phyloP scores from a whole-genome alignment of 768 basidiomycete genomes.

The Suillus bovinus region DNA sequence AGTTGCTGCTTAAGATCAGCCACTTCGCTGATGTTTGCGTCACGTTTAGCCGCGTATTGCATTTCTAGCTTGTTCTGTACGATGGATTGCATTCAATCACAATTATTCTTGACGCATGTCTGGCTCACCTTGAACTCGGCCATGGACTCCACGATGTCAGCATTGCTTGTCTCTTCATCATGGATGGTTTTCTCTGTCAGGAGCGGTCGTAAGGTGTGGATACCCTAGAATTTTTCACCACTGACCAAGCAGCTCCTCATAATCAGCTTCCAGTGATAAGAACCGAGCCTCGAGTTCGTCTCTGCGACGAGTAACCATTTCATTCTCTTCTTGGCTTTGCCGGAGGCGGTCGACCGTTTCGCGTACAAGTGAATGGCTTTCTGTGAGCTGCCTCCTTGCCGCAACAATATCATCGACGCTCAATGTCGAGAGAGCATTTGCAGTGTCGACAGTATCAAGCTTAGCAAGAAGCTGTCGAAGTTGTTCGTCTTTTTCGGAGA shows the following conservation, averaged over 20 bases:
- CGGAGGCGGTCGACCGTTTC: slow-evolving; percentile 89
- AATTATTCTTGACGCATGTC: slow-evolving; percentile 6
- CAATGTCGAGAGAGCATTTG: slow-evolving; percentile 51
- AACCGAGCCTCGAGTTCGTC: slow-evolving; percentile 89
- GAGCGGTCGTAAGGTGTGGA: slow-evolving; percentile 14
- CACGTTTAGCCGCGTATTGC: slow-evolving; percentile 91
- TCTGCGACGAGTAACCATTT: slow-evolving; percentile 74
- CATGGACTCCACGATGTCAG: slow-evolving; percentile 81
- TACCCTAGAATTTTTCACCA: slow-evolving; percentile 13
- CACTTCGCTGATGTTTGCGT: slow-evolving; percentile 84
- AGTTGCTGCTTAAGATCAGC: slow-evolving; percentile 87
- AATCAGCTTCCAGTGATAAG: slow-evolving; percentile 83
- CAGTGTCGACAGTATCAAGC: slow-evolving; percentile 77
- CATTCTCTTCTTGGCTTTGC: slow-evolving; percentile 91
- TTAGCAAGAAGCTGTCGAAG: slow-evolving; percentile 82
- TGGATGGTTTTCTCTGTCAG: slow-evolving; percentile 84
- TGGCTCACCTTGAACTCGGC: slow-evolving; percentile 80
- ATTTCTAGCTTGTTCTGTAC: slow-evolving; percentile 87
- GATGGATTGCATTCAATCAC: slow-evolving; percentile 9
- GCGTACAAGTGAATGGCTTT: slow-evolving; percentile 81
- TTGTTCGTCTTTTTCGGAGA: slow-evolving; percentile 95
- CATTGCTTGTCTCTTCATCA: slow-evolving; percentile 84
- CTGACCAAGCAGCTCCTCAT: slow-evolving; percentile 93
- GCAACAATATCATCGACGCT: slow-evolving; percentile 76
- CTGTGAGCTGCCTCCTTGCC: slow-evolving; percentile 86